Percentiles rank a stretch among this genome's conserved stretches.
Conservation (phyloP, 768 basidiomycete genomes). For the Gelatoporia subvermispora region DNA sequence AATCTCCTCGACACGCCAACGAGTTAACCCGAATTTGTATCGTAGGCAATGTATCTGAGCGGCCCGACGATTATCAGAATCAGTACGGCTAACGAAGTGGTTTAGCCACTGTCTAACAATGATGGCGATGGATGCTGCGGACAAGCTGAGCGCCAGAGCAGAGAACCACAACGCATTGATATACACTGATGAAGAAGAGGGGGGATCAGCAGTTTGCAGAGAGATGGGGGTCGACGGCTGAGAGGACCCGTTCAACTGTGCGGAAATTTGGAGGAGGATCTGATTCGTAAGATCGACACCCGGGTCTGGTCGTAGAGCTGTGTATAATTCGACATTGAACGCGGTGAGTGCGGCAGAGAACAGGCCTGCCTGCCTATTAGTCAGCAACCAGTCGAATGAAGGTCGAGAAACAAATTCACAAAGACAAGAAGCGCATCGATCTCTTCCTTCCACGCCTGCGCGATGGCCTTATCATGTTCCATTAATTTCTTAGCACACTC, state of each 20-base stretch:
- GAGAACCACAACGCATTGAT: conserved; percentile 21
- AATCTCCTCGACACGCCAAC: background rate
- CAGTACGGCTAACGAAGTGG: background rate
- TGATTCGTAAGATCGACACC: too few species aligned
- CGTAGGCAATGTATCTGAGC: conserved; percentile 13
- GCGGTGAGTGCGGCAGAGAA: conserved; percentile 13
- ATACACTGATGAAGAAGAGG: background rate
- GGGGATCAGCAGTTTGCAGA: too few species aligned
- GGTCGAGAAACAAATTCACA: background rate
- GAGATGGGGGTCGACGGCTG: too few species aligned
- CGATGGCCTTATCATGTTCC: conserved; percentile 4
- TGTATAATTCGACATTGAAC: conserved; percentile 12
- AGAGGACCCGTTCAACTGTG: too few species aligned
- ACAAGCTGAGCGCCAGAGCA: conserved; percentile 16
- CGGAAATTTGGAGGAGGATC: too few species aligned
- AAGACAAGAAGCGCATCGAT: conserved; percentile 13
- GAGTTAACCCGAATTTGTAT: conserved; percentile 2
- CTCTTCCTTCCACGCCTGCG: conserved; percentile 11
- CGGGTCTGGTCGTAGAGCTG: background rate
- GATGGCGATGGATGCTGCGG: conserved; percentile 12
- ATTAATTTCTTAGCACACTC: conserved; percentile 4
- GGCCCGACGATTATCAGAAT: conserved; percentile 4
- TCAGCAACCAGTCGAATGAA: too few species aligned
- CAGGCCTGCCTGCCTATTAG: conserved; percentile 7
- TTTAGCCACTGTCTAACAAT: too few species aligned